phyloP scores from a whole-genome alignment of 2,329 filamentous ascomycete species.

The Escovopsis sp. region DNA sequence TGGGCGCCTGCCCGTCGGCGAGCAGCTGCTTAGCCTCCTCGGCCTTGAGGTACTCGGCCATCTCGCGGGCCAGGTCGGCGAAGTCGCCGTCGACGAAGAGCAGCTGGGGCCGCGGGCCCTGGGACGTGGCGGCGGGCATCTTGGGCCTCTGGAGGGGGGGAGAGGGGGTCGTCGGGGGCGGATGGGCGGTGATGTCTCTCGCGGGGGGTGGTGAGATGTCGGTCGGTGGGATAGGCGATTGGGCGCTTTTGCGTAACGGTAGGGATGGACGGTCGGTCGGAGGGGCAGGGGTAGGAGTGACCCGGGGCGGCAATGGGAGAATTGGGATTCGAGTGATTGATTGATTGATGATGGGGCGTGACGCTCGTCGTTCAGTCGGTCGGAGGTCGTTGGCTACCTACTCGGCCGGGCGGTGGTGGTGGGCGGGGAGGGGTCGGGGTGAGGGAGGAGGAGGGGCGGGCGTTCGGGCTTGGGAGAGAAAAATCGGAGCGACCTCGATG shows the following conservation, averaged over 20 bases:
- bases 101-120: constrained; percentile 40
- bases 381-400: constrained; percentile 1
- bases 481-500: constrained; percentile 4
- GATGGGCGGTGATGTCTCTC: constrained; percentile 1
- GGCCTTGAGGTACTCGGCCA: constrained; percentile 84
- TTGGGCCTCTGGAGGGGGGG: constrained; percentile 4
- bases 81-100: constrained; percentile 83
- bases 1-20: constrained; percentile 47
- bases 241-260: too few species aligned
- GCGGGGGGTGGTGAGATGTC: constrained; percentile 1
- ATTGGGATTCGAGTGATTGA: constrained; percentile 7
- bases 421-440: constrained; percentile 4
- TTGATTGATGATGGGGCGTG: not conserved
- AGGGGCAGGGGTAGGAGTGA: too few species aligned
- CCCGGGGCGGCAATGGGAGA: too few species aligned
- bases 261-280: not conserved
- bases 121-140: constrained; percentile 20
- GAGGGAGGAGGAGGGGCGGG: constrained; percentile 5
- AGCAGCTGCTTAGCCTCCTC: constrained; percentile 65
- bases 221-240: not conserved
- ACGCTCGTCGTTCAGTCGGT: constrained; percentile 9
- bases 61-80: constrained; percentile 83
- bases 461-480: constrained; percentile 11
- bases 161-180: too few species aligned
- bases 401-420: constrained; percentile 6